Base-by-base conservation (phyloP, 495 filamentous ascomycete genomes). In the Aspergillus carlsbadensis region DNA sequence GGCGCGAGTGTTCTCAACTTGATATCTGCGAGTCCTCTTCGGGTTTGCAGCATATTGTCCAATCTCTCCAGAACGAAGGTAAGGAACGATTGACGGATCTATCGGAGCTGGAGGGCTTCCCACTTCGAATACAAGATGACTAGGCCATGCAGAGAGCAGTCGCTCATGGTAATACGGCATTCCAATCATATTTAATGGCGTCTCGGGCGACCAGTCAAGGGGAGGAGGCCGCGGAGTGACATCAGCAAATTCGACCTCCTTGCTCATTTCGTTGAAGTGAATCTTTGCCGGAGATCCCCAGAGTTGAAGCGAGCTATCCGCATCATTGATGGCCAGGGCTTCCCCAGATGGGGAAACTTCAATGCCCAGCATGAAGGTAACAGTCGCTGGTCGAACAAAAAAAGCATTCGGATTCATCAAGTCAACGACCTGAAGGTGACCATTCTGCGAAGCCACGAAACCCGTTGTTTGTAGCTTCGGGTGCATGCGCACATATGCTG, bases 281-380 rank as follows among this genome's bases (percentile, higher is more conserved):
- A 96, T 80, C 66, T 96, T 95, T n/a, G 82, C 78, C 0, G 86
- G 89, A 1, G 92, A 95, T 0, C 91, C 94, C 94, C 94, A 98
- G 8, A 98, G 79, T 56, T 94, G 90, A 37, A 96, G 82, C 29
- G 81, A 81, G 62, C 84, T 87, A 48, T 91, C 87, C 5, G 81
- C 79, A 67, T 97, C 92, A 42, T 85, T 87, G 53, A 98, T 78
- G 2, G 84, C 91, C 56, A 96, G 76, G 0, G 92, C 92, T 64
- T 96, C 91, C 5, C 92, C 95, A 3, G 93, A 96, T 0, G 91
- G 86, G 6, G 95, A 92, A 29, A 99, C 80, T 52, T 97, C 92
- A 54, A 98, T 77, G 0, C 80, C 77, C 31, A 81, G 84, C 78
- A 95, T 84, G 64, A 85, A 87, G 0, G 81, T 83, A 2, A 90